Evolutionary conservation across 108 stramenopile genomes (phyloP).

Genomic region (Nannochloropsis oceanica): DNA sequence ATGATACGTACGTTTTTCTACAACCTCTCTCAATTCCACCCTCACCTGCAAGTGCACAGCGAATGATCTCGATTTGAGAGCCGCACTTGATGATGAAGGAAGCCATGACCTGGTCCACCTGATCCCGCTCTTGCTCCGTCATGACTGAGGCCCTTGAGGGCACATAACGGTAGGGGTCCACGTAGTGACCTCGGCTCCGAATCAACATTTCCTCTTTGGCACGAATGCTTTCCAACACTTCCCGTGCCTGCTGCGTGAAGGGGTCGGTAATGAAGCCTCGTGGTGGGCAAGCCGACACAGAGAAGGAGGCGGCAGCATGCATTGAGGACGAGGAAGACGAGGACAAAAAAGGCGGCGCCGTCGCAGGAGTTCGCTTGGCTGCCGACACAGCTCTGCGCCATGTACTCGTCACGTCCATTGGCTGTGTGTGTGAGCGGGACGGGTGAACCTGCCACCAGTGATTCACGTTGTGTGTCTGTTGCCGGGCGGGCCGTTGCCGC

Average conservation of each 20-base stretch:
- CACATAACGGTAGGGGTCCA: neutral
- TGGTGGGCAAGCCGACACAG: neutral
- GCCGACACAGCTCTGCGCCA: neutral
- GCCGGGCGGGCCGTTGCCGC: too few relatives aligned
- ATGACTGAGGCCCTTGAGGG: neutral
- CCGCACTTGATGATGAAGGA: neutral
- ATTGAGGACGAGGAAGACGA: neutral
- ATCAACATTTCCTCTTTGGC: neutral
- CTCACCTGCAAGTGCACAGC: neutral
- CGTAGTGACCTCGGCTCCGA: neutral
- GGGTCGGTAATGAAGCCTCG: neutral
- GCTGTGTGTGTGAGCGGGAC: too few relatives aligned
- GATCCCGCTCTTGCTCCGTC: neutral
- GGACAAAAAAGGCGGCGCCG: neutral
- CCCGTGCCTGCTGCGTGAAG: neutral
- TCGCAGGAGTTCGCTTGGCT: neutral
- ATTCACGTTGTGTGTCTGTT: too few relatives aligned
- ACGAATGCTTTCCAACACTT: neutral
- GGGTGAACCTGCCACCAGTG: too few relatives aligned
- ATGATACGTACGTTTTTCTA: neutral
- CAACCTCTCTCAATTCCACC: neutral
- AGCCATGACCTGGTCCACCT: neutral
- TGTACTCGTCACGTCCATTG: neutral
- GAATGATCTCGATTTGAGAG: neutral
- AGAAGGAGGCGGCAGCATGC: neutral